A percentile compares a stretch with the other conserved stretches of the same genome.
These are phyloP conservation scores for Colletotrichum limetticola DNA, from an alignment of 2,329 filamentous ascomycete species.

Conservation along the genomic window DNA sequence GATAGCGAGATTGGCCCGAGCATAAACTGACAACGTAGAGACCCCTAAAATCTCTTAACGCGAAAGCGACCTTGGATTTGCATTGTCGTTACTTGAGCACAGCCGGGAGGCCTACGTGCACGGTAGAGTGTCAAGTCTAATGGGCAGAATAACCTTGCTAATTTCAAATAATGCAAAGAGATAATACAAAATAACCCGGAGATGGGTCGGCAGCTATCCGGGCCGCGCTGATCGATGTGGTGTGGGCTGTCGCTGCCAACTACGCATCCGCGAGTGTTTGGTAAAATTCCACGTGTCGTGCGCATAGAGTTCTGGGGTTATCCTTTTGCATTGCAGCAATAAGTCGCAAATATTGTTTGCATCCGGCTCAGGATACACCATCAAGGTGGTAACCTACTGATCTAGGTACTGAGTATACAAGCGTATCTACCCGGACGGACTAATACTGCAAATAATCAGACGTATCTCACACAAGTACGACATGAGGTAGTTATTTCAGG, in stretches of 20 bases:
- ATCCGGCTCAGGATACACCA: neutral
- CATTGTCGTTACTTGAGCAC: neutral
- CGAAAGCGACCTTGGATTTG: constrained; percentile 1
- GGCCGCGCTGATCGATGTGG: neutral
- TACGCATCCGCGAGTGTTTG: constrained; percentile 1
- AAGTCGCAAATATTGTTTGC: neutral
- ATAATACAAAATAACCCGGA: neutral
- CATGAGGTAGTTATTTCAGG: neutral
- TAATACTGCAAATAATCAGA: neutral
- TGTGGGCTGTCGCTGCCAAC: neutral
- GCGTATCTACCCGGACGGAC: neutral
- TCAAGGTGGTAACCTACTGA: neutral
- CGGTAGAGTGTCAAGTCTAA: neutral
- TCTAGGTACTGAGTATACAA: neutral
- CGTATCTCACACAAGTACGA: neutral
- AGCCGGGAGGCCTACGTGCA: neutral
- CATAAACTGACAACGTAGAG: neutral
- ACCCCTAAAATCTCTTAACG: neutral
- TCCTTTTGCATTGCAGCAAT: neutral
- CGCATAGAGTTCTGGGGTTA: neutral
- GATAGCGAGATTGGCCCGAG: constrained; percentile 7
- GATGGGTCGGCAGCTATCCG: neutral
- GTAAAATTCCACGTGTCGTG: constrained; percentile 1
- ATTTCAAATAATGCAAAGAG: constrained; percentile 7
- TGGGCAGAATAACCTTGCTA: neutral